Base-by-base conservation (phyloP, 352 stramenopile genomes). In the Phytophthora europaea region DNA sequence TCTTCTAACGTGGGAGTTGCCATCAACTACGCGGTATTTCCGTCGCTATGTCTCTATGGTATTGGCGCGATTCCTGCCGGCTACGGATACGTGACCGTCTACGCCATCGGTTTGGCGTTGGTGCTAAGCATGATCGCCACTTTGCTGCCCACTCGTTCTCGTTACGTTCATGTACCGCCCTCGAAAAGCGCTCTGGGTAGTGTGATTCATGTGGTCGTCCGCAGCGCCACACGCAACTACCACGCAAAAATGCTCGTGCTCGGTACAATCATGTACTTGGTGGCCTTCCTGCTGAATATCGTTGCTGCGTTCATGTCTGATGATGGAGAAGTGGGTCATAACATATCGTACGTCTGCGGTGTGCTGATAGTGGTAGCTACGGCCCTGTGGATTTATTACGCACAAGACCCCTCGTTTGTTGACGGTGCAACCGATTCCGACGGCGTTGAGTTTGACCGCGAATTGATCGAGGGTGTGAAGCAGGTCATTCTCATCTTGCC, bases 21-120 rank as follows among this genome's bases (percentile, higher is more conserved):
- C n/a, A 81, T 95, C 60, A 87, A 80, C 58, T 97, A 93, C 75
- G 87, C 75, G 7, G 81, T 93, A 43, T 82, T 96, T 34, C 85
- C 87, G 23, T 86, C 82, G 48, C 66, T 97, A 23, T 93, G 73
- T 60, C 79, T 94, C 40, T 82, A 96, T 56, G 88, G 89, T 16
- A 77, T 82, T n/a, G 79, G 75, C 4, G 65, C 82, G 6, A 94
- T 94, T 31, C 75, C 62, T 20, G 52, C 45, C 9, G 62, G 56
- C 18, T 69, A 69, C 16, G 62, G 51, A 51, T 61, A 69, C 81
- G 3, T 91, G 52, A 79, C 85, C 4, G 87, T 86, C 3, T 96
- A 79, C 68, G 18, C 83, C 13, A 88, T 91, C 54, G 84, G 73
- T 23, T 70, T 80, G 13, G 52, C 54, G 3, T 67, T 85, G 8